Percentiles rank a stretch among this genome's conserved stretches.
Evolutionary conservation across 352 stramenopile species (phyloP).

Genomic region (Phytophthora kernoviae): DNA sequence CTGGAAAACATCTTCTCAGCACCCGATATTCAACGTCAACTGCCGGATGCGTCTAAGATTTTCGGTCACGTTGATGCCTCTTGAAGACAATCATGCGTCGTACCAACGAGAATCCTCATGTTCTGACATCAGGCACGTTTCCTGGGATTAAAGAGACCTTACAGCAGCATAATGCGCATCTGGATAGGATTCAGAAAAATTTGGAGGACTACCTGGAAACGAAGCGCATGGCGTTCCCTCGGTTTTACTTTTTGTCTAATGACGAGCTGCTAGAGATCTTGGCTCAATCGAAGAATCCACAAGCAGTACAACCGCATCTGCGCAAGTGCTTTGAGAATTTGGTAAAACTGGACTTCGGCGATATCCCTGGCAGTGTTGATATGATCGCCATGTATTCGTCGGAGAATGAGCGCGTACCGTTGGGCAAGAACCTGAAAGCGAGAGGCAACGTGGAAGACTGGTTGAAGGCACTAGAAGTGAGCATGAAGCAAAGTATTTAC

Average conservation of each 20-base stretch:
- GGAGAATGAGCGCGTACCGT: conserved; percentile 87
- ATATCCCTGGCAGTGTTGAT: conserved; percentile 84
- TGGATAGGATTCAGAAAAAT: conserved; percentile 93
- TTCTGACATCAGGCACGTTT: conserved; percentile 81
- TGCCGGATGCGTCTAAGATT: conserved; percentile 90
- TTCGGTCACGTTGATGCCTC: conserved; percentile 91
- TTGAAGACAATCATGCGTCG: conserved; percentile 92
- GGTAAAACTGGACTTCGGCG: conserved; percentile 80
- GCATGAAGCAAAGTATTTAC: conserved; percentile 93
- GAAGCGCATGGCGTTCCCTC: conserved; percentile 92
- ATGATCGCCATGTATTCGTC: conserved; percentile 94
- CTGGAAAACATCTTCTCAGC: conserved; percentile 89
- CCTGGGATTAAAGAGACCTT: conserved; percentile 85
- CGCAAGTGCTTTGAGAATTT: conserved; percentile 95
- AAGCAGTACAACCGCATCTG: conserved; percentile 93
- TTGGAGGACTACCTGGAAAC: conserved; percentile 93
- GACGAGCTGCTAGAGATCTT: conserved; percentile 96
- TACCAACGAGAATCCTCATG: conserved; percentile 86
- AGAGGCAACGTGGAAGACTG: conserved; percentile 90
- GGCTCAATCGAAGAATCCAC: conserved; percentile 94
- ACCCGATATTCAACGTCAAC: conserved; percentile 91
- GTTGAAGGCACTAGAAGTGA: conserved; percentile 87
- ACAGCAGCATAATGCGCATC: conserved; percentile 80
- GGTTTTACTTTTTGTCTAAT: conserved; percentile 97
- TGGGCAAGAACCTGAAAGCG: conserved; percentile 94